Evolutionary conservation across 176 grass and related monocot species (phyloP).

Genomic region (Metroxylon sagu): DNA sequence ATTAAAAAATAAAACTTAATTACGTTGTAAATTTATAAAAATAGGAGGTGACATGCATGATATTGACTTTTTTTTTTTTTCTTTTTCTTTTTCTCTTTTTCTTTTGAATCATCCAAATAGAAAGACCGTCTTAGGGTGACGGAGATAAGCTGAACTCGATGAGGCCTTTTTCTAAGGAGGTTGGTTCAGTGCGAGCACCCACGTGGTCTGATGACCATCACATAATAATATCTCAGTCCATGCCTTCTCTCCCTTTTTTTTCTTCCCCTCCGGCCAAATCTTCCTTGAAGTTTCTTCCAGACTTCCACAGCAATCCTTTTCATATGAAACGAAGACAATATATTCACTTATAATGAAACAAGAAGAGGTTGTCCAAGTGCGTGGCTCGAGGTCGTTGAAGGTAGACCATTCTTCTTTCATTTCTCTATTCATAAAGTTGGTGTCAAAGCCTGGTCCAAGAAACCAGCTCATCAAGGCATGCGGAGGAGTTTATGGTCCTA

Average conservation of each 20-base stretch:
- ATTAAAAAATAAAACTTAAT: no score
- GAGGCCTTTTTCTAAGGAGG: neutral
- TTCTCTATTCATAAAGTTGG: constrained; percentile 9
- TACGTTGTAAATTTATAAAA: no score
- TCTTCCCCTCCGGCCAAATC: neutral
- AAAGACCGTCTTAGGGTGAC: no score
- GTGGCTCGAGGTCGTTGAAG: neutral
- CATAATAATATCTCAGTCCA: constrained; percentile 14
- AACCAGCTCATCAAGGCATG: constrained; percentile 21
- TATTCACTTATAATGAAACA: no score
- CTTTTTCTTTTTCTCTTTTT: no score
- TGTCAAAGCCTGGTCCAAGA: constrained; percentile 25
- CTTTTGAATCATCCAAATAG: no score
- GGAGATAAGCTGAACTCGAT: no score
- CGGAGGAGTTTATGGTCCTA: neutral
- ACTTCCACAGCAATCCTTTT: no score
- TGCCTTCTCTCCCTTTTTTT: constrained; percentile 15
- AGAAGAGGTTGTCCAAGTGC: no score
- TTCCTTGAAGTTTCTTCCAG: neutral
- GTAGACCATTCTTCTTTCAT: neutral
- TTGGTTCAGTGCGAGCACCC: constrained; percentile 5
- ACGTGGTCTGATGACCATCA: constrained; percentile 12
- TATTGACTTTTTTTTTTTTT: no score
- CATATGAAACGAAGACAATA: no score
- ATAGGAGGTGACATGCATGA: no score